These are phyloP conservation scores for Vanilla planifolia DNA, from an alignment of 106 monocot species.

Conservation along the genomic window DNA sequence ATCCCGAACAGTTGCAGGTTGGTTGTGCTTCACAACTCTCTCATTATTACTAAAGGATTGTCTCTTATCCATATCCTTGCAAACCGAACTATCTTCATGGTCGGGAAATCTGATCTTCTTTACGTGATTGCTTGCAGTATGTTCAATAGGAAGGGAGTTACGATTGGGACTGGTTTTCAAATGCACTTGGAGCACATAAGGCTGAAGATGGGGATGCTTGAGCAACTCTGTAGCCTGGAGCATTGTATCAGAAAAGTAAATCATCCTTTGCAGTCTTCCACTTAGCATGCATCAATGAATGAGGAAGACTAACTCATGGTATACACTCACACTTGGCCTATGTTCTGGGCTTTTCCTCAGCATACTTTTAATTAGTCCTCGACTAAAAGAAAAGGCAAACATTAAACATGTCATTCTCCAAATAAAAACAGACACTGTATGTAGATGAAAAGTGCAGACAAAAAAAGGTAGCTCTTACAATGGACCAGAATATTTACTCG, in stretches of 20 bases:
- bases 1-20: constrained; percentile 17
- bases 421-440: background rate
- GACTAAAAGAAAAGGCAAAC: constrained; percentile 26
- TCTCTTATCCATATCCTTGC: constrained; percentile 38
- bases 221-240: constrained; percentile 86
- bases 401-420: background rate
- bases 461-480: constrained; percentile 47
- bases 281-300: background rate
- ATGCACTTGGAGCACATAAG: constrained; percentile 78
- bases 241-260: background rate
- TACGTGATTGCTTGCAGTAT: constrained; percentile 14
- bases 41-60: constrained; percentile 46
- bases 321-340: constrained; percentile 84
- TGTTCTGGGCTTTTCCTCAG: constrained; percentile 93
- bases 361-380: constrained; percentile 98
- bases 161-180: constrained; percentile 48
- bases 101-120: constrained; percentile 54
- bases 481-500: constrained; percentile 75
- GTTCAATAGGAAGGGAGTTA: constrained; percentile 41
- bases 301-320: no score
- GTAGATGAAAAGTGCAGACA: background rate
- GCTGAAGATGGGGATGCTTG: constrained; percentile 83
- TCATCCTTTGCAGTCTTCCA: background rate
- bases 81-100: constrained; percentile 30
- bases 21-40: constrained; percentile 33